Percentiles rank a stretch among this genome's conserved stretches.
Conservation (phyloP, 139 green algal species). For the Asterochloris erici region DNA sequence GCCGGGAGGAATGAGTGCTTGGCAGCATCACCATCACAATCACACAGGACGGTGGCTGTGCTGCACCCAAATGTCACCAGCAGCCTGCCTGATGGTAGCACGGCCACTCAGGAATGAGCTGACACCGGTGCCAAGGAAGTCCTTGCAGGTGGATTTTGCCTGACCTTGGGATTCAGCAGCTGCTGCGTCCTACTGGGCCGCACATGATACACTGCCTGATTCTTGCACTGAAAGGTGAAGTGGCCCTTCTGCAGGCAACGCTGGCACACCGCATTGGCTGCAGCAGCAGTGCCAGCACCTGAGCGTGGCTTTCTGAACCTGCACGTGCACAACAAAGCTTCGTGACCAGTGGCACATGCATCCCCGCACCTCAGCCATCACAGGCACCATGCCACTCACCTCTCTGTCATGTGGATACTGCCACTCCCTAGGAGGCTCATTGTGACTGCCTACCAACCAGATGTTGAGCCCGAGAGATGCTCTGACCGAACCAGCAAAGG, state of each 20-base stretch:
- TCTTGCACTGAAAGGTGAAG: slow-evolving; percentile 78
- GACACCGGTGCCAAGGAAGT: too few relatives aligned
- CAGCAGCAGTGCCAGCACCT: slow-evolving; percentile 1
- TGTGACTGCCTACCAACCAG: too few relatives aligned
- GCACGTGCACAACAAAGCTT: too few relatives aligned
- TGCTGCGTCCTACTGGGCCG: slow-evolving; percentile 69
- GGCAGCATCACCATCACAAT: neutral
- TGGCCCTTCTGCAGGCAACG: slow-evolving; percentile 54
- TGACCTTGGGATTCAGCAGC: slow-evolving; percentile 59
- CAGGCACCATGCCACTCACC: too few relatives aligned
- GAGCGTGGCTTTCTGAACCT: neutral
- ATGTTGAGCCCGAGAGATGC: too few relatives aligned
- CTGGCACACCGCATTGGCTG: slow-evolving; percentile 32
- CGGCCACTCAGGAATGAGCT: too few relatives aligned
- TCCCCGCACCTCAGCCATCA: too few relatives aligned
- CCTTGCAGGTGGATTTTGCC: neutral
- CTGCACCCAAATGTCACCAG: neutral
- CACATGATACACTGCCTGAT: slow-evolving; percentile 49
- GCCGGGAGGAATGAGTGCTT: slow-evolving; percentile 1
- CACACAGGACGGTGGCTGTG: neutral
- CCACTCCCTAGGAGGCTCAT: too few relatives aligned
- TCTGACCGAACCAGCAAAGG: too few relatives aligned
- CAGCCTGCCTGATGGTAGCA: neutral
- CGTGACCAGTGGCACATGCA: too few relatives aligned
- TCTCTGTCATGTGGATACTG: too few relatives aligned